Conservation (phyloP, 257 asterid genomes). For the Primulina eburnea region DNA sequence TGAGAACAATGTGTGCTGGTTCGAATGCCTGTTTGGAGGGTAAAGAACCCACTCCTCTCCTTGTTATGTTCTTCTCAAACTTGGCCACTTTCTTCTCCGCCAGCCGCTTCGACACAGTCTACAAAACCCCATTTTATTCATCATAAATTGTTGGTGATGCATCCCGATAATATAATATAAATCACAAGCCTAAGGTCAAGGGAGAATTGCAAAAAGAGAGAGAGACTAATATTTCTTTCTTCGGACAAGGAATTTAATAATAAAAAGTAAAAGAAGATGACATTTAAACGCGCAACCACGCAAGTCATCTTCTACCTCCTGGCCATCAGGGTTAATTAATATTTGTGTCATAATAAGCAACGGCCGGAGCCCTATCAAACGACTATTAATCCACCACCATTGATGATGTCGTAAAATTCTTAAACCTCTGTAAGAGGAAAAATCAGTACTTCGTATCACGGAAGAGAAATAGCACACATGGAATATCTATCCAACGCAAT, state of each 20-base stretch:
- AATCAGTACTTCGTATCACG: too few species aligned
- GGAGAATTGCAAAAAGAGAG: too few species aligned
- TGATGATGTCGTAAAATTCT: background rate
- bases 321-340: too few species aligned
- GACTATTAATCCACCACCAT: background rate
- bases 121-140: constrained; percentile 12
- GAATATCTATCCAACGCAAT: too few species aligned
- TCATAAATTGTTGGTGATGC: background rate
- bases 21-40: constrained; percentile 48
- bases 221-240: background rate
- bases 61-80: constrained; percentile 79
- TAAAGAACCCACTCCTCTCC: constrained; percentile 57
- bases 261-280: too few species aligned
- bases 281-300: too few species aligned
- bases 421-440: too few species aligned
- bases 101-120: constrained; percentile 80
- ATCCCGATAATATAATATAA: too few species aligned
- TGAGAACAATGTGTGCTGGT: constrained; percentile 71
- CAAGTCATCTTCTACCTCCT: too few species aligned
- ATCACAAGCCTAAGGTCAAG: background rate
- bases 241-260: background rate
- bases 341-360: too few species aligned
- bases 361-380: too few species aligned
- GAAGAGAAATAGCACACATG: too few species aligned
- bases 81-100: constrained; percentile 76